phyloP scores from a whole-genome alignment of 2,329 filamentous ascomycete genomes.

The Colletotrichum sp. region DNA sequence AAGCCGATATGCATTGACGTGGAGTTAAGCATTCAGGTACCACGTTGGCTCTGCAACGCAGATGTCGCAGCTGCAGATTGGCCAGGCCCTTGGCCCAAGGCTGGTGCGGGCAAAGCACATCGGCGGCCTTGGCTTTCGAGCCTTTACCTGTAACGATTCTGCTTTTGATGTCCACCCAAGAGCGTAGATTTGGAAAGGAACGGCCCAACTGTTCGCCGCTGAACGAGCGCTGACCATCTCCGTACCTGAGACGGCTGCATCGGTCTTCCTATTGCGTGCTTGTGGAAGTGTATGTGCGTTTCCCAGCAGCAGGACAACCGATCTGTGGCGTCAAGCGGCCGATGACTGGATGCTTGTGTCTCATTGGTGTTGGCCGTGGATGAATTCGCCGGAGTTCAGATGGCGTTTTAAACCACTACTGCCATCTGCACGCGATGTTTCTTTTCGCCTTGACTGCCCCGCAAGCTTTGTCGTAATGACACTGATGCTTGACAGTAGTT shows the following conservation, averaged over 20 bases:
- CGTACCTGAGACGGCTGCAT: not conserved
- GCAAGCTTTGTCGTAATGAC: not conserved
- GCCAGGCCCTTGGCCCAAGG: not conserved
- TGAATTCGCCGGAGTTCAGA: conserved; percentile 2
- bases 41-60: not conserved
- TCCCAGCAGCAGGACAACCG: not conserved
- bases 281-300: not conserved
- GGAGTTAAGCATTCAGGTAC: not conserved
- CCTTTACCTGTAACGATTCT: not conserved
- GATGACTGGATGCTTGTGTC: not conserved
- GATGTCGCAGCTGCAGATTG: not conserved
- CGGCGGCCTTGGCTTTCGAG: not conserved
- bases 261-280: not conserved
- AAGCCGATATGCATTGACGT: conserved; percentile 5
- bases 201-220: not conserved
- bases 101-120: not conserved
- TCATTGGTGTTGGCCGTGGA: not conserved
- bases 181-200: not conserved
- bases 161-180: not conserved
- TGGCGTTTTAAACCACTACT: conserved; percentile 2
- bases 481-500: not conserved
- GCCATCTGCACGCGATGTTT: not conserved
- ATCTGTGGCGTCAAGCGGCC: not conserved
- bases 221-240: not conserved
- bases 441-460: not conserved